Evolutionary conservation across 2,329 filamentous ascomycete species (phyloP).

Genomic region (Colletotrichum cuscutae): DNA sequence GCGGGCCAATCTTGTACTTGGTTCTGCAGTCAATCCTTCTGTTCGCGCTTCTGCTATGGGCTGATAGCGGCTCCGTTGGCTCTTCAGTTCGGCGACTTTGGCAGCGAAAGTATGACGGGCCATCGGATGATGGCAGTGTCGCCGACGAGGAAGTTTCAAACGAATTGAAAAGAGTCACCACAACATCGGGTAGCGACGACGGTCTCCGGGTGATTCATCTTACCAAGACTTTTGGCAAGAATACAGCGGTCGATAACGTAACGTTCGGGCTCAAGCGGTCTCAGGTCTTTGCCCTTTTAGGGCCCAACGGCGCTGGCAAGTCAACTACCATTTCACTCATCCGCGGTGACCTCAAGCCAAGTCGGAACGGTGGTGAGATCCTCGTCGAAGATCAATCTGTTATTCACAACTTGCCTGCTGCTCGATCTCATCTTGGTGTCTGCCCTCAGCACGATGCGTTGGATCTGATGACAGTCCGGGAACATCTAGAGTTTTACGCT

Average conservation of each 20-base stretch:
- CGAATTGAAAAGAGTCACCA: constrained; percentile 72
- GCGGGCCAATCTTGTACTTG: constrained; percentile 86
- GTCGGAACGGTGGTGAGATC: constrained; percentile 77
- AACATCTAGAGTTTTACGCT: constrained; percentile 91
- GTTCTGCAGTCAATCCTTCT: constrained; percentile 77
- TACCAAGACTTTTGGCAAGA: constrained; percentile 80
- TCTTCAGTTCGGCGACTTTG: constrained; percentile 55
- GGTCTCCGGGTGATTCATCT: constrained; percentile 84
- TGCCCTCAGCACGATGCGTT: constrained; percentile 91
- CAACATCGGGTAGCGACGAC: constrained; percentile 59
- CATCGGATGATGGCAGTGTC: constrained; percentile 37
- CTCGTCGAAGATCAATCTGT: constrained; percentile 84
- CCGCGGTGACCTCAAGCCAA: constrained; percentile 85
- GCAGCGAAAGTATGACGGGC: constrained; percentile 19
- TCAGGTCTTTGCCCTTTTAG: constrained; percentile 89
- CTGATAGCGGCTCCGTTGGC: constrained; percentile 79
- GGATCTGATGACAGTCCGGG: constrained; percentile 88
- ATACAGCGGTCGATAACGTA: constrained; percentile 87
- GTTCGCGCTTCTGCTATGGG: constrained; percentile 80
- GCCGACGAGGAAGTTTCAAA: constrained; percentile 70
- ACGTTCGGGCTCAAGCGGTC: constrained; percentile 83
- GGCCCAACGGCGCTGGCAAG: constrained; percentile 92
- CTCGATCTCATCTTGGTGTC: constrained; percentile 84
- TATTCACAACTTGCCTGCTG: constrained; percentile 75
- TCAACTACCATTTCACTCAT: constrained; percentile 90